A percentile compares a stretch with the other conserved stretches of the same genome.
Conservation (phyloP, 1,284 basidiomycete species). For the Trichosporon coremiiforme region DNA sequence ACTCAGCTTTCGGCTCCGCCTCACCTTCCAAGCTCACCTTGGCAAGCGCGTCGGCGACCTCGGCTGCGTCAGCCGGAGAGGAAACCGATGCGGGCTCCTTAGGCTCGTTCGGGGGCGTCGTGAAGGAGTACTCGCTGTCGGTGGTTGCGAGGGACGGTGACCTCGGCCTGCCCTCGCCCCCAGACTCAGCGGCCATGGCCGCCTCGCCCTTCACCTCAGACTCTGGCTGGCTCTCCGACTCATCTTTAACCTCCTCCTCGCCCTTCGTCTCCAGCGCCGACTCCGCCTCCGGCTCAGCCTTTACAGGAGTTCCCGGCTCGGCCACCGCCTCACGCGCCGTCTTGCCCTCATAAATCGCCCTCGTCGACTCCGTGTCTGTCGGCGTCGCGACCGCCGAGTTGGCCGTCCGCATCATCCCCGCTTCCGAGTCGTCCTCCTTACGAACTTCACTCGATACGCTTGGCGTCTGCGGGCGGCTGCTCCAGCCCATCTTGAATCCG, state of each 20-base stretch:
- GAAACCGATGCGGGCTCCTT: not conserved
- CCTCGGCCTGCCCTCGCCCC: too few relatives aligned
- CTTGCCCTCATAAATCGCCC: slow-evolving; percentile 19
- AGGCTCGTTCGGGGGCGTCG: slow-evolving; percentile 25
- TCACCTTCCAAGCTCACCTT: not conserved
- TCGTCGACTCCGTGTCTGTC: not conserved
- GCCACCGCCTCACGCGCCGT: slow-evolving; percentile 19
- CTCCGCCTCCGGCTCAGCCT: not conserved
- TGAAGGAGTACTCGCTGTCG: slow-evolving; percentile 20
- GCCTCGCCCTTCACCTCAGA: too few relatives aligned
- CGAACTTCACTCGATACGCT: not conserved
- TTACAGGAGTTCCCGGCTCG: not conserved
- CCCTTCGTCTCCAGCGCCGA: not conserved
- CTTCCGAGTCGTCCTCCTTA: not conserved
- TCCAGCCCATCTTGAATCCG: slow-evolving; percentile 16
- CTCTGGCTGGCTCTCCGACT: too few relatives aligned
- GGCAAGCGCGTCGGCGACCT: not conserved
- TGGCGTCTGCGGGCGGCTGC: slow-evolving; percentile 5
- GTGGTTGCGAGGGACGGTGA: slow-evolving; percentile 18
- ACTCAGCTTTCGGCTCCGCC: not conserved
- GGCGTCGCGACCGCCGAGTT: slow-evolving; percentile 1
- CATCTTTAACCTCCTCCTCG: not conserved
- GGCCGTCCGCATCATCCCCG: not conserved
- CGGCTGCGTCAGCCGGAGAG: not conserved
- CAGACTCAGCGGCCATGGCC: too few relatives aligned